Percentiles rank a stretch among this genome's conserved stretches.
Conservation (phyloP, 306 rosid genomes). For the Quercus alba region DNA sequence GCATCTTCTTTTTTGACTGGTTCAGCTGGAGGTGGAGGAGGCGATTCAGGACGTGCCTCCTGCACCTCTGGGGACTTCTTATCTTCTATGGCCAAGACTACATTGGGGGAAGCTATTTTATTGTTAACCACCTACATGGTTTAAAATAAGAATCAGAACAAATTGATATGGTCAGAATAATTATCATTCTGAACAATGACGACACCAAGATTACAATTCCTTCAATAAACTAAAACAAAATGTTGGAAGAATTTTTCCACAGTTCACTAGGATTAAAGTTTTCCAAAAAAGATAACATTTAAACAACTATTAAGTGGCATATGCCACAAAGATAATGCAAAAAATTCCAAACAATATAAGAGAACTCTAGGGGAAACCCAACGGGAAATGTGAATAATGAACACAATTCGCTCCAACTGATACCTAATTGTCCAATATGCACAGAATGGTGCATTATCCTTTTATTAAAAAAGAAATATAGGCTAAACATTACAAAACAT, state of each 20-base stretch:
- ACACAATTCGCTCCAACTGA: neutral
- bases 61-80: constrained; percentile 57
- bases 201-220: neutral
- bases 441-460: neutral
- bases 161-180: constrained; percentile 4
- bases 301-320: neutral
- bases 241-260: neutral
- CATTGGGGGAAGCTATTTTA: constrained; percentile 68
- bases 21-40: constrained; percentile 63
- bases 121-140: constrained; percentile 49
- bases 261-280: neutral
- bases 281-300: neutral
- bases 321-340: neutral
- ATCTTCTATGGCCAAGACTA: constrained; percentile 83
- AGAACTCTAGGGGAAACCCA: neutral
- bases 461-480: neutral
- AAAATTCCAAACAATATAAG: constrained; percentile 7
- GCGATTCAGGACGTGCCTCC: constrained; percentile 41
- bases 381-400: neutral
- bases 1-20: constrained; percentile 81
- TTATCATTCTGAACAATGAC: constrained; percentile 9
- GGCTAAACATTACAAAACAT: neutral
- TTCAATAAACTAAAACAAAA: neutral
- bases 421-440: neutral
- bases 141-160: constrained; percentile 18